Base-by-base conservation (phyloP, 495 filamentous ascomycete species). In the Penicillium bialowiezense region DNA sequence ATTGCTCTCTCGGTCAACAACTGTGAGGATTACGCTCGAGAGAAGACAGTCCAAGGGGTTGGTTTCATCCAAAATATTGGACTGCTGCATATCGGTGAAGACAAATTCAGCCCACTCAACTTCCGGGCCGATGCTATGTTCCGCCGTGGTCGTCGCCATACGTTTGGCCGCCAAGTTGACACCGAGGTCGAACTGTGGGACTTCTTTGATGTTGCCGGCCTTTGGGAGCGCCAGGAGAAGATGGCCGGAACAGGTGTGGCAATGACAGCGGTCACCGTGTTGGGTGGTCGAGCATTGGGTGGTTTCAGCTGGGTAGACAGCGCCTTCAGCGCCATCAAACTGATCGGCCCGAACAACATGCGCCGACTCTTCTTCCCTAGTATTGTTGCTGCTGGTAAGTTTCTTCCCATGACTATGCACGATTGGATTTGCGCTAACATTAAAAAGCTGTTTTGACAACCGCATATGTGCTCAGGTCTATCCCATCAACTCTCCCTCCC, bases 111-210 rank as follows among this genome's bases (percentile, higher is more conserved):
- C 29, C 80, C 92, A 52, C 81, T 95, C 44, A 89, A 79, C 56
- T 95, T 98, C 82, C 82, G 87, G 15, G 79, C 87, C 1, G 89
- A 96, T 51, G 79, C 88, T 63, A 98, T 98, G 93, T 97, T 96
- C 78, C 79, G 82, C 40, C 81, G 85, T 50, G 61, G 69, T 26
- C 85, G 85, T 61, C 81, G 82, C 45, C 88, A 97, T 62, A 78
- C 82, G 5, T 68, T 96, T 15, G 95, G 87, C 7, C 79, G 88
- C 51, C 84, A 93, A 60, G 83, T 98, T 15, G 84, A 96, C 54
- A 81, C 93, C 14, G 83, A 95, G 42, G 84, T 93, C 15, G 91
- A 97, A 55, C 48, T 95, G 0, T 87, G 80, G 78, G 93, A 98
- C 65, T 96, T 98, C 73, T 89, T 97, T 63, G 95, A 98, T 64